Percentiles rank a stretch among this genome's conserved stretches.
These are phyloP conservation scores for Chaetomium fimeti DNA, from an alignment of 495 filamentous ascomycete genomes.

Conservation along the genomic window DNA sequence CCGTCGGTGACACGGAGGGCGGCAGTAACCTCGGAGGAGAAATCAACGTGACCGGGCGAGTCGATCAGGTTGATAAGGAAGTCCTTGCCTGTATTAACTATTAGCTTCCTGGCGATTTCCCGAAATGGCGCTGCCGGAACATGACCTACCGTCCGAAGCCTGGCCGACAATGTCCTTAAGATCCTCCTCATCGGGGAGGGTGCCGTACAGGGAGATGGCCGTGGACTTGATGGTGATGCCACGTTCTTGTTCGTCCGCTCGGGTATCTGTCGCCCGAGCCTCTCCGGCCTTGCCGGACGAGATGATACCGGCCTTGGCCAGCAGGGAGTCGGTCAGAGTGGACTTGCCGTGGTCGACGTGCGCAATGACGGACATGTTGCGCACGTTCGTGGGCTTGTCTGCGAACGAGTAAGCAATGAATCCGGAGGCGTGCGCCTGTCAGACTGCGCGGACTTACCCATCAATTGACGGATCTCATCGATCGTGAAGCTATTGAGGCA, in stretches of 20 bases:
- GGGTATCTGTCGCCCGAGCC: constrained; percentile 93
- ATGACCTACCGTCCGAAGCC: constrained; percentile 61
- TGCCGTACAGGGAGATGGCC: constrained; percentile 96
- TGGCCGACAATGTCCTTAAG: constrained; percentile 88
- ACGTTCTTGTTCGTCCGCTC: constrained; percentile 96
- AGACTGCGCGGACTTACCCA: constrained; percentile 52
- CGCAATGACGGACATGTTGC: constrained; percentile 99
- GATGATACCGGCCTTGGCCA: constrained; percentile 99
- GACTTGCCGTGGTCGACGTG: constrained; percentile 99
- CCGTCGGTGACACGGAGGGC: constrained; percentile 99
- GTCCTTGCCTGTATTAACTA: constrained; percentile 57
- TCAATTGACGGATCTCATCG: constrained; percentile 93
- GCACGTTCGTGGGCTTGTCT: constrained; percentile 95
- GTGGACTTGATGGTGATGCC: constrained; percentile 99
- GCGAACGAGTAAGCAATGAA: constrained; percentile 22
- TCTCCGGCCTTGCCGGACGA: constrained; percentile 97
- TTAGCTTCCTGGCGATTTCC: constrained; percentile 13
- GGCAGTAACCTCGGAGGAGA: constrained; percentile 99
- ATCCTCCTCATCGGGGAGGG: constrained; percentile 77
- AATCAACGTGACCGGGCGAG: constrained; percentile 99
- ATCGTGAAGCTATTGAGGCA: constrained; percentile 82
- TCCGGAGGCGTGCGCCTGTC: background rate
- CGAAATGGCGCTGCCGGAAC: background rate
- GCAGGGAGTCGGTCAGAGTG: constrained; percentile 96
- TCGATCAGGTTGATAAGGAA: constrained; percentile 99